These are phyloP conservation scores for Mortierella antarctica DNA, from an alignment of 192 early-diverging fungal genomes.

Conservation along the genomic window DNA sequence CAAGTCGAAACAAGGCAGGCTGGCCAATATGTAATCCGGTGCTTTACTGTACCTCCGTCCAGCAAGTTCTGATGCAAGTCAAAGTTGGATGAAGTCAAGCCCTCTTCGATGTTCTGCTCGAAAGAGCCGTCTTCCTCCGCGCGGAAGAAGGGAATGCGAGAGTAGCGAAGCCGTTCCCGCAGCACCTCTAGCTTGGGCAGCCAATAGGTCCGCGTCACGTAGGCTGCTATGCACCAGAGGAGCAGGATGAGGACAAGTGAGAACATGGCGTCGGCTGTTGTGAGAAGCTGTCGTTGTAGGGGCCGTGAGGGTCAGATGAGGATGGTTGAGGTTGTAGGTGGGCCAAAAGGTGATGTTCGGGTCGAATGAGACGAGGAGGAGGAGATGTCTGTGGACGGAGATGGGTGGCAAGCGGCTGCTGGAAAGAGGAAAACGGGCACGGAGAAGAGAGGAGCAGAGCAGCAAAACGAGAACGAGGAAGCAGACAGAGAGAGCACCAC, in stretches of 20 bases:
- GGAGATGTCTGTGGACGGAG: neutral
- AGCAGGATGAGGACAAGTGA: slow-evolving; percentile 31
- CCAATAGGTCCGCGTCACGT: slow-evolving; percentile 34
- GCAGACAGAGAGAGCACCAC: neutral
- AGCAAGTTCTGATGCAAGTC: slow-evolving; percentile 63
- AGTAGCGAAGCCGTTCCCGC: slow-evolving; percentile 55
- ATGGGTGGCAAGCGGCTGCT: too few species aligned
- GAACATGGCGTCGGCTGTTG: slow-evolving; percentile 5
- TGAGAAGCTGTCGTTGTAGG: neutral
- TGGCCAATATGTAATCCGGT: neutral
- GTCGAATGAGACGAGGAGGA: too few species aligned
- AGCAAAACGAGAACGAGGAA: neutral
- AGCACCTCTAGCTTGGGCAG: slow-evolving; percentile 31
- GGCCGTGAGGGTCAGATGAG: neutral
- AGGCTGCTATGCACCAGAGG: slow-evolving; percentile 21
- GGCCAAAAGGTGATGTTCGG: too few species aligned
- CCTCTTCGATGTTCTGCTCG: slow-evolving; percentile 66
- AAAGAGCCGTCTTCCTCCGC: slow-evolving; percentile 57
- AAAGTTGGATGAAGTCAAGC: slow-evolving; percentile 64
- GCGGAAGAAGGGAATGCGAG: slow-evolving; percentile 60
- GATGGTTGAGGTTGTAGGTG: neutral
- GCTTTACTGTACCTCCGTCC: slow-evolving; percentile 48
- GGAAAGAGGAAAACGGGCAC: neutral
- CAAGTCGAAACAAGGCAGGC: neutral
- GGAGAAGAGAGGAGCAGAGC: neutral